Evolutionary conservation across 164 flowering plant genomes (phyloP), one percentile per base, ranked within the genome.

Genomic region (Macadamia integrifolia): DNA sequence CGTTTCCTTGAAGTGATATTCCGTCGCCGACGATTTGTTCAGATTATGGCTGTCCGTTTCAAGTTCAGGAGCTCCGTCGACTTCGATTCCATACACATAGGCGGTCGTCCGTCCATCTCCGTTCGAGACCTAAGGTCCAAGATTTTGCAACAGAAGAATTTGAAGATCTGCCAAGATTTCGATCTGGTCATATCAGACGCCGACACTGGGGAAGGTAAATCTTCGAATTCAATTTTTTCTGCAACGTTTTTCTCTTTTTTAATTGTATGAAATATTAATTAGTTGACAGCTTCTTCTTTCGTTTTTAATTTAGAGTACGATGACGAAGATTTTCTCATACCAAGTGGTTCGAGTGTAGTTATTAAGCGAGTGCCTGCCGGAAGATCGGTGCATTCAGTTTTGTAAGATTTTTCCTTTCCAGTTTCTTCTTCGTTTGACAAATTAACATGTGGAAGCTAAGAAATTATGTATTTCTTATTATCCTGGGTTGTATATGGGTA

Each of bases 331-430:
- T 58, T 53, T 66, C 82, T 74, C 62, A 74, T 89, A 68, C 82
- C 76, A 0, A 81, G 85, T 58, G 86, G 90, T 66, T 80, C 89
- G 8, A 85, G 90, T 65, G 80, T 87, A 60, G 85, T 89, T 28
- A 80, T 89, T 17, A 87, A 82, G 77, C 75, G 91, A 78, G 87
- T 89, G 3, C 95, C 95, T n/a, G 87, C 87, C 0, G 84, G 81
- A 68, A 65, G 66, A 72, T 74, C 77, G 44, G 68, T 72, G 17
- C 82, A 73, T n/a, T 62, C 69, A 0, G 46, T 67, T 74, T 2
- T 53, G 85, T 83, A 71, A 83, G 83, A 50, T 62, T 64, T 70
- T 29, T 63, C 5, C 18, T 9, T 14, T 11, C 1, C 6, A 1
- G 6, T 53, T n/a, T 53, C 18, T 53, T 53, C 13, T 53, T 53